A percentile compares a stretch with the other conserved stretches of the same genome.
These are phyloP conservation scores for Daldinia grandis DNA, from an alignment of 495 filamentous ascomycete genomes.

Conservation along the genomic window DNA sequence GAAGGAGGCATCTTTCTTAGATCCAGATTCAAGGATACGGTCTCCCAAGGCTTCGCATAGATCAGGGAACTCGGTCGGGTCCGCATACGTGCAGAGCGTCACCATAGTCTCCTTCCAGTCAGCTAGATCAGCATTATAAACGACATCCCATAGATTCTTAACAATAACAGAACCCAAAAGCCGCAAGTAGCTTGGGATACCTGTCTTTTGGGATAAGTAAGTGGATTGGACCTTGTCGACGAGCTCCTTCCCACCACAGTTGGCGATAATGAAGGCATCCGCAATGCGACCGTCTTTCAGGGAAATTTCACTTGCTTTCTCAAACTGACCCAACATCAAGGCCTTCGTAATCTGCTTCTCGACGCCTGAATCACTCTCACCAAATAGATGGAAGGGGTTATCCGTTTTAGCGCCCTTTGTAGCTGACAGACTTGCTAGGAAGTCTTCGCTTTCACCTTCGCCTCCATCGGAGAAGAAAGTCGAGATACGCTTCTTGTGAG, in stretches of 20 bases:
- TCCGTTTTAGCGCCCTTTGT: conserved; percentile 62
- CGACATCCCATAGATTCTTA: conserved; percentile 98
- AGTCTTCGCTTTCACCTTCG: conserved; percentile 79
- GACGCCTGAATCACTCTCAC: conserved; percentile 77
- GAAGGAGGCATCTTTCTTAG: conserved; percentile 89
- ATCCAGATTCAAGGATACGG: conserved; percentile 78
- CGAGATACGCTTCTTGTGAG: conserved; percentile 70
- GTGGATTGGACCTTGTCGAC: conserved; percentile 92
- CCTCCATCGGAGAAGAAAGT: conserved; percentile 81
- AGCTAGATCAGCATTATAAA: conserved; percentile 89
- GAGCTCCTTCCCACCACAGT: conserved; percentile 92
- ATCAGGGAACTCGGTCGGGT: conserved; percentile 89
- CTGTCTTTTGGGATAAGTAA: conserved; percentile 84
- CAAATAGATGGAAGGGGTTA: conserved; percentile 70
- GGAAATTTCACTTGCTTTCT: conserved; percentile 86
- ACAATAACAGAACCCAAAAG: conserved; percentile 90
- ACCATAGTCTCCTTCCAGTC: conserved; percentile 99
- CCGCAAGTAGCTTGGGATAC: conserved; percentile 89
- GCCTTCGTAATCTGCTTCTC: conserved; percentile 89
- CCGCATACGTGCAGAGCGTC: conserved; percentile 91
- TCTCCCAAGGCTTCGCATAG: conserved; percentile 97
- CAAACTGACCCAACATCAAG: conserved; percentile 88
- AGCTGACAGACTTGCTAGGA: conserved; percentile 75
- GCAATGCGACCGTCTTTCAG: conserved; percentile 88
- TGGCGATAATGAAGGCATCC: conserved; percentile 97